Evolutionary conservation across 306 rosid species (phyloP).

Genomic region (Sechiopsis laciniata): DNA sequence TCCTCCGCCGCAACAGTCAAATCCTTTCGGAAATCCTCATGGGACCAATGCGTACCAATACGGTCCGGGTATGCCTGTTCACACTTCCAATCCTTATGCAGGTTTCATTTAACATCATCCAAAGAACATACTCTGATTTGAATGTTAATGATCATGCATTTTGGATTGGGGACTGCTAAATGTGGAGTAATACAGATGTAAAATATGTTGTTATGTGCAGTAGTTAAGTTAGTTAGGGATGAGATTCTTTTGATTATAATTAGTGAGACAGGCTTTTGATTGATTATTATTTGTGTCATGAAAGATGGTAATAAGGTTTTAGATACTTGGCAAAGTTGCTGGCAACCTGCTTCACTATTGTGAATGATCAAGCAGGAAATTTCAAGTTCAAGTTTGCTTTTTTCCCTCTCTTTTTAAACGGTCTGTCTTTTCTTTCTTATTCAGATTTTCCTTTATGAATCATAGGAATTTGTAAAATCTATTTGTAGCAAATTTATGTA

Average conservation of each 20-base stretch:
- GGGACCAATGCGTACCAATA: conserved; percentile 64
- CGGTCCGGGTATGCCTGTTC: conserved; percentile 86
- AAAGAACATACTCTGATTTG: conserved; percentile 22
- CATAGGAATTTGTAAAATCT: conserved; percentile 52
- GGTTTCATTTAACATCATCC: conserved; percentile 53
- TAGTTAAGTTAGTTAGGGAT: conserved; percentile 61
- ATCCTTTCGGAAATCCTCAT: conserved; percentile 82
- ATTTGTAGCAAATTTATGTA: conserved; percentile 40
- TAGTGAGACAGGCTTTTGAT: conserved; percentile 50
- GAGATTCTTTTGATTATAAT: conserved; percentile 79
- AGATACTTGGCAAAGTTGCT: conserved; percentile 35
- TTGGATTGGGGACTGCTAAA: conserved; percentile 28
- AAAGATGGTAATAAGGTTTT: conserved; percentile 46
- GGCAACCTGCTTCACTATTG: conserved; percentile 41
- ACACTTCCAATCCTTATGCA: conserved; percentile 74
- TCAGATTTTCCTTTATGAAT: conserved; percentile 14
- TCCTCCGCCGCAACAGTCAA: conserved; percentile 52
- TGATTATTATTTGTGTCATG: conserved; percentile 53
- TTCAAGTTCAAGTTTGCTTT: neutral
- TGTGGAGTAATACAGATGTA: conserved; percentile 48
- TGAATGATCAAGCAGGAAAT: conserved; percentile 38
- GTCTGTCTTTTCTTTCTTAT: neutral
- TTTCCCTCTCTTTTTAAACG: neutral
- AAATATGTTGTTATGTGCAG: conserved; percentile 69
- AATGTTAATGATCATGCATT: conserved; percentile 21